Base-by-base conservation (phyloP, 805 yeast species). In the Candida golubevii region DNA sequence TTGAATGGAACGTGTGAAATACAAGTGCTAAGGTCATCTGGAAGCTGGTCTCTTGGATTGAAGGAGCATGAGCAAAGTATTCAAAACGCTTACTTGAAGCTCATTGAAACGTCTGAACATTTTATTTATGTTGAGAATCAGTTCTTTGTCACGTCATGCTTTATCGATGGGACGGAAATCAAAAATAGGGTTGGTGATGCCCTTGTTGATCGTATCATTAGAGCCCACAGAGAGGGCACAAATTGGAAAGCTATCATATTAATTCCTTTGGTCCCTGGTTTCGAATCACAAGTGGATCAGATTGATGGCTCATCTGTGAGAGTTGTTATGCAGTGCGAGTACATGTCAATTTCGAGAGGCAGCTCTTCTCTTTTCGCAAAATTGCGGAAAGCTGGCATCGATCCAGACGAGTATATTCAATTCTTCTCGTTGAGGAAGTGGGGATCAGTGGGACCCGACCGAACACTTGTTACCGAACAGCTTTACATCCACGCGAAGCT, bases 231-330 rank as follows among this genome's bases (percentile, higher is more conserved):
- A 47, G 85, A 83, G 47, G 79, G 80, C 6, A 84, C 80, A 42
- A 63, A 71, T 9, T 93, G 99, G 99, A 83, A 82, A 50, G 98
- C 98, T 1, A 78, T 88, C 26, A 84, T 93, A 48, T 75, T 93
- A 9, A 88, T 93, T 50, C 99, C 99, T 3, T 72, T 93, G 53
- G 88, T 93, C 93, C 99, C 99, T 1, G 99, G 99, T 0, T 93
- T 95, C 62, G 93, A 85, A 58, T 82, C 96, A 26, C 86, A 88
- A 52, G 95, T 95, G 15, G 98, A 91, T 59, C 80, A 85, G 50
- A 85, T 93, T 12, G 97, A 89, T 53, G 99, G 97, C 1, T 85
- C 96, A 0, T 79, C 96, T n/a, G 89, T 93, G 5, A 80, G 99
- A 58, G 83, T 93, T 26, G 95, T 93, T 53, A 90, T 91, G 93